Evolutionary conservation across 805 yeast genomes (phyloP).

Genomic region (Ogataea parapolymorpha): DNA sequence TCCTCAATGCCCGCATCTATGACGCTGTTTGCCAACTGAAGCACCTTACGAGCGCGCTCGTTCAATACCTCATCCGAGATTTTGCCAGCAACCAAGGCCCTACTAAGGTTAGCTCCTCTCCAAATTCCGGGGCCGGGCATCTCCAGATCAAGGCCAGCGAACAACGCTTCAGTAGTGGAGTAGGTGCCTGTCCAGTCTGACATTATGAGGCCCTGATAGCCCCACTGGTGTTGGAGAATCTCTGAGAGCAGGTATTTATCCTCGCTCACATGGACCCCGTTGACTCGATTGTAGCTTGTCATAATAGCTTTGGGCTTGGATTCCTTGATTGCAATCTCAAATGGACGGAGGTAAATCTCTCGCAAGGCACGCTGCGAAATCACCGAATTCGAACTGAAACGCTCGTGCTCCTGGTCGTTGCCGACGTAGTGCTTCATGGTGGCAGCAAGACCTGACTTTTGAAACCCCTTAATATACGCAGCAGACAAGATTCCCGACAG

Average conservation of each 20-base stretch:
- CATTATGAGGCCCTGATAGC: constrained; percentile 53
- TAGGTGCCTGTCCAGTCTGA: constrained; percentile 65
- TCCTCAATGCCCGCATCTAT: constrained; percentile 40
- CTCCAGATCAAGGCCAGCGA: constrained; percentile 60
- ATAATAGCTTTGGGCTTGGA: constrained; percentile 53
- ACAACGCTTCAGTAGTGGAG: constrained; percentile 43
- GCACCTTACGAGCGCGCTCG: constrained; percentile 45
- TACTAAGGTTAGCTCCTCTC: constrained; percentile 37
- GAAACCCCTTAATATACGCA: constrained; percentile 53
- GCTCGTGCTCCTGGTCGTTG: constrained; percentile 58
- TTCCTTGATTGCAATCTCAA: constrained; percentile 54
- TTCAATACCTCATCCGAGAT: constrained; percentile 41
- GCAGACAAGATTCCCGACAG: constrained; percentile 46
- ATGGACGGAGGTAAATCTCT: constrained; percentile 62
- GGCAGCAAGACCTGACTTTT: constrained; percentile 47
- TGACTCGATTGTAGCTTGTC: constrained; percentile 62
- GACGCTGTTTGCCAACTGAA: constrained; percentile 45
- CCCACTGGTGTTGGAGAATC: constrained; percentile 54
- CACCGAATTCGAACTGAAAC: constrained; percentile 45
- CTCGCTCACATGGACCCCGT: constrained; percentile 57
- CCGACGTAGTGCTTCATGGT: constrained; percentile 62
- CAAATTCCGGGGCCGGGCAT: constrained; percentile 61
- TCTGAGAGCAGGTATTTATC: constrained; percentile 40
- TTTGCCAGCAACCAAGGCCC: constrained; percentile 40
- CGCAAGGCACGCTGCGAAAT: constrained; percentile 60